A percentile compares a stretch with the other conserved stretches of the same genome.
Conservation (phyloP, 257 asterid species). For the Ocimum tenuiflorum region DNA sequence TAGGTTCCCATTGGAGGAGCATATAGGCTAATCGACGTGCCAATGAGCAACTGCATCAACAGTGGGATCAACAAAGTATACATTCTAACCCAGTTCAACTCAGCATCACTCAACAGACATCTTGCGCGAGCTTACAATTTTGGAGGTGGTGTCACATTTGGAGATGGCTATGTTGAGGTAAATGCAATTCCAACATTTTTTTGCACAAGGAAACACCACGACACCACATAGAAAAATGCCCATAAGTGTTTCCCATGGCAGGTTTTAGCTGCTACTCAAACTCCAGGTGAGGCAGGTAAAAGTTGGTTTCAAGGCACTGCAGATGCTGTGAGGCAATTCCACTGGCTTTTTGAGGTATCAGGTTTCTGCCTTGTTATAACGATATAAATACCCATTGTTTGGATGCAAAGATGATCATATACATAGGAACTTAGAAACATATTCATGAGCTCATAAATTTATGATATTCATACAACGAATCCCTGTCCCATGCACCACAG, state of each 20-base stretch:
- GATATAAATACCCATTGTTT: neutral
- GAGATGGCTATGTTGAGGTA: conserved; percentile 95
- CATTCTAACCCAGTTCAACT: conserved; percentile 92
- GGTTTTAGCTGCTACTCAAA: conserved; percentile 97
- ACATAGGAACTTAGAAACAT: neutral
- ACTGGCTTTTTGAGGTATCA: conserved; percentile 95
- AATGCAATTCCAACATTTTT: neutral
- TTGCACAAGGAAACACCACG: neutral
- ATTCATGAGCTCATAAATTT: conserved; percentile 1
- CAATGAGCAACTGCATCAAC: conserved; percentile 98
- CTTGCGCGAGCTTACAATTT: conserved; percentile 79
- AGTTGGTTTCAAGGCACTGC: conserved; percentile 97
- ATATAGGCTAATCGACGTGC: conserved; percentile 89
- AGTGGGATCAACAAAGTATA: conserved; percentile 93
- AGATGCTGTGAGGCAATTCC: conserved; percentile 93
- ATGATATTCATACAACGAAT: neutral
- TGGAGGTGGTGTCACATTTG: conserved; percentile 66
- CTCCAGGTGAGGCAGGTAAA: conserved; percentile 87
- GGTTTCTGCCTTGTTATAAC: neutral
- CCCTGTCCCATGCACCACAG: conserved; percentile 25
- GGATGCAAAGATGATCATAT: neutral
- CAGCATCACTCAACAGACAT: conserved; percentile 95
- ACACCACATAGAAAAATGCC: neutral
- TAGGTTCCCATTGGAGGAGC: conserved; percentile 99
- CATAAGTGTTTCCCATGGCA: conserved; percentile 23